These are phyloP conservation scores for Castanea mollissima DNA, from an alignment of 306 rosid genomes.

Conservation along the genomic window DNA sequence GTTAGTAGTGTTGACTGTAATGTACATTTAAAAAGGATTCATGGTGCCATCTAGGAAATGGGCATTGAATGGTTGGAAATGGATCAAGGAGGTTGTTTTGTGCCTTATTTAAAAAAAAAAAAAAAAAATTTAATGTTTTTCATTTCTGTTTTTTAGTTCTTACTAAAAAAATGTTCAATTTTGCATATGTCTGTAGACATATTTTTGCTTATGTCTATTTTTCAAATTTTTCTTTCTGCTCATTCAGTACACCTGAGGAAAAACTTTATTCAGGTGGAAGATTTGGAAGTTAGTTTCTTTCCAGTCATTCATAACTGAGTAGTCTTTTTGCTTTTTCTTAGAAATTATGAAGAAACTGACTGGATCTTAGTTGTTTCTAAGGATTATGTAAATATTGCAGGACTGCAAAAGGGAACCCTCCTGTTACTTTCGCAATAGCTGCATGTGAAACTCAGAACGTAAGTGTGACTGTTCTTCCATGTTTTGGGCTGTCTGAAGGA, in stretches of 20 bases:
- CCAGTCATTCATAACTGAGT: neutral
- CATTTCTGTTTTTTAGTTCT: neutral
- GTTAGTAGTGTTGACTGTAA: neutral
- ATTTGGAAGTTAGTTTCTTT: neutral
- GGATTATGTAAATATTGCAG: conserved; percentile 52
- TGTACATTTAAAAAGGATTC: neutral
- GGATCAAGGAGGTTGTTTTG: neutral
- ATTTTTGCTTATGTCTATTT: neutral
- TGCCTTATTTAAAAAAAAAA: neutral
- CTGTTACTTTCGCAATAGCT: conserved; percentile 87
- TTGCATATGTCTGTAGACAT: neutral
- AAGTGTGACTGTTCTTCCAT: conserved; percentile 82
- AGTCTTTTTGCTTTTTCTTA: neutral
- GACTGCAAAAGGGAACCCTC: conserved; percentile 90
- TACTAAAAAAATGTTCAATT: neutral
- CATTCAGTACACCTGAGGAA: neutral
- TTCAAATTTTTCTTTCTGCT: neutral
- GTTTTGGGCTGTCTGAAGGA: conserved; percentile 86
- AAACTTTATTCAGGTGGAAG: neutral
- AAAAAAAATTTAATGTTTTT: neutral
- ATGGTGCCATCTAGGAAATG: no score
- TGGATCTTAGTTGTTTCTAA: conserved; percentile 14
- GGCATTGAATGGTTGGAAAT: neutral
- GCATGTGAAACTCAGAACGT: conserved; percentile 99
- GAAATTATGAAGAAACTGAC: neutral